A percentile compares a stretch with the other conserved stretches of the same genome.
Conservation (phyloP, 352 stramenopile species). For the Phytophthora nicotianae region DNA sequence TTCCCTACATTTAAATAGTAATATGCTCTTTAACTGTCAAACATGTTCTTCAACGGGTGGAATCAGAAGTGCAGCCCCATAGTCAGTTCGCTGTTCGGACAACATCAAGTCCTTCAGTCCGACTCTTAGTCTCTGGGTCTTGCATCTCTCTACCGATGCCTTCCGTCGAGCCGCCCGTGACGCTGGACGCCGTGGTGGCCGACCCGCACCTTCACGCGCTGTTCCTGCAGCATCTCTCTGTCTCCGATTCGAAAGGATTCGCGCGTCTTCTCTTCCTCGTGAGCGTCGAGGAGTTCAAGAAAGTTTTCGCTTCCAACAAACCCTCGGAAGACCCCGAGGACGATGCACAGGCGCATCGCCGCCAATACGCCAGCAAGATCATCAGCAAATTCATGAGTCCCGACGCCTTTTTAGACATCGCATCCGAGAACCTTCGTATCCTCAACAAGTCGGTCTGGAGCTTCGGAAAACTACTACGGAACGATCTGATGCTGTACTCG, state of each 20-base stretch:
- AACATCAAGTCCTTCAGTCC: conserved; percentile 31
- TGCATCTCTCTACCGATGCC: conserved; percentile 2
- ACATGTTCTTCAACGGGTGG: no score
- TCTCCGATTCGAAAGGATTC: conserved; percentile 70
- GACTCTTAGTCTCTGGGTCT: conserved; percentile 18
- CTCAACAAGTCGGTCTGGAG: conserved; percentile 83
- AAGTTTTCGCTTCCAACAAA: conserved; percentile 46
- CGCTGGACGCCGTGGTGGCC: conserved; percentile 72
- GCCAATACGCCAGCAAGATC: conserved; percentile 86
- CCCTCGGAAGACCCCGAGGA: conserved; percentile 18
- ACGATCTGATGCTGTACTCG: conserved; percentile 81
- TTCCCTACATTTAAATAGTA: no score
- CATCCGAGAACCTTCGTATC: conserved; percentile 74
- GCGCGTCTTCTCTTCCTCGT: conserved; percentile 85
- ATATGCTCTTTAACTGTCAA: no score
- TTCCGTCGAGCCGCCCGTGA: conserved; percentile 31
- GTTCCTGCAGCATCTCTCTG: conserved; percentile 82
- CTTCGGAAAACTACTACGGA: conserved; percentile 73
- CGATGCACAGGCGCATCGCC: conserved; percentile 43
- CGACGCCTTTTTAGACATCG: conserved; percentile 83
- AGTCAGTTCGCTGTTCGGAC: no score
- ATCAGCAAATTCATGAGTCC: conserved; percentile 88
- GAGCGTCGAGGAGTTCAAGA: conserved; percentile 90
- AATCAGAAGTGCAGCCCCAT: no score
- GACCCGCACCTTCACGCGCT: conserved; percentile 81